Evolutionary conservation across 352 stramenopile genomes (phyloP).

Genomic region (Phytophthora agathidicida): DNA sequence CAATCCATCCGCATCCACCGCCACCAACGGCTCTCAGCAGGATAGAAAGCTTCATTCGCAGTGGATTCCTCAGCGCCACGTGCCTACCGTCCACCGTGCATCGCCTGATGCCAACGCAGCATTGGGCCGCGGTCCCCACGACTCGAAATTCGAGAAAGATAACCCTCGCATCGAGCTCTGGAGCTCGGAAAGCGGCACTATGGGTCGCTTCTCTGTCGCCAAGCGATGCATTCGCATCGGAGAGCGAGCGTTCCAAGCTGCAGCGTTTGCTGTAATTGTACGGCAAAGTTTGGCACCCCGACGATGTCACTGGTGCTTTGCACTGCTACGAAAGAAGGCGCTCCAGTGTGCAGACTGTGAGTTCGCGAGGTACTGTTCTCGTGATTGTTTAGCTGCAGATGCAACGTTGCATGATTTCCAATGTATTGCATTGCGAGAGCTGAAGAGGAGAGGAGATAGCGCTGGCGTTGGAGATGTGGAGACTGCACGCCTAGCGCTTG

Average conservation of each 20-base stretch:
- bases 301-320: conserved; percentile 74
- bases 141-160: conserved; percentile 22
- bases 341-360: conserved; percentile 57
- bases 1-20: background rate
- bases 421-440: conserved; percentile 37
- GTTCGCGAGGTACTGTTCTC: conserved; percentile 63
- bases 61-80: conserved; percentile 26
- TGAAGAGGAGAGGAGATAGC: conserved; percentile 8
- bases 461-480: conserved; percentile 37
- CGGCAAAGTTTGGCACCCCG: conserved; percentile 29
- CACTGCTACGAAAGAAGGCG: conserved; percentile 42
- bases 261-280: conserved; percentile 61
- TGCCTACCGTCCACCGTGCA: conserved; percentile 4
- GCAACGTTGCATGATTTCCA: conserved; percentile 55
- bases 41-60: conserved; percentile 21
- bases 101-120: conserved; percentile 17
- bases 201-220: conserved; percentile 46
- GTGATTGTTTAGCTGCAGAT: conserved; percentile 50
- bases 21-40: background rate
- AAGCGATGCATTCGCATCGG: conserved; percentile 32
- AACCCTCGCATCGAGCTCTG: conserved; percentile 35
- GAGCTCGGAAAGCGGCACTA: conserved; percentile 10
- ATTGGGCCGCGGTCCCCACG: conserved; percentile 9
- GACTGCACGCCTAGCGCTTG: conserved; percentile 51
- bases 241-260: conserved; percentile 39